Evolutionary conservation across 495 filamentous ascomycete genomes (phyloP), one percentile per base, ranked within the genome.

Genomic region (Penicillium egyptiacum): DNA sequence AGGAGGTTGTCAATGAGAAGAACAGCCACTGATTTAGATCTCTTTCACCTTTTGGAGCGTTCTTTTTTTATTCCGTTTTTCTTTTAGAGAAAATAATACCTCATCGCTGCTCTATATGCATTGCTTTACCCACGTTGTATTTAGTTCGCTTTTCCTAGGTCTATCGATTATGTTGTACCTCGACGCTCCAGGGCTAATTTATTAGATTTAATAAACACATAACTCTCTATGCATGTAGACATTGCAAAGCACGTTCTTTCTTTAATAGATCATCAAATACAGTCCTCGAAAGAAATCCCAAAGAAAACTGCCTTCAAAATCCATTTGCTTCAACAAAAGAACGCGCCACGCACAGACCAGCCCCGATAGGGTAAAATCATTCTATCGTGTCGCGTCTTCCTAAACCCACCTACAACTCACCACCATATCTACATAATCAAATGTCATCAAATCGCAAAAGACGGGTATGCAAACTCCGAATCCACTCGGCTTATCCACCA

Each of bases 1-100:
- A 86, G 73, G 77, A 84, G 46, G 66, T 71, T 16, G 74, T 80
- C 11, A 75, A 78, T 43, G 79, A 87, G 59, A 86, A 86, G 70
- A 69, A 69, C 53, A 70, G 68, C 44, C 61, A 72, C 45, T 69
- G 64, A 49, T 58, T 53, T 56, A 59, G 39, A 56, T 16, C 44
- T 42, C n/a, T 55, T 45, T 55, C 17, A 6, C 7, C 45, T 30
- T 52, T 49, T 31, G 42, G 16, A 33, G 40, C 54, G 23, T 62
- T 57, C 51, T 17, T 49, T 53, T 44, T 52, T 45, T 53, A 20
- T 40, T 43, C 19, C n/a, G n/a, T 57, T 26, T 31, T 7, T 37
- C 54, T 59, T 31, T 43, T 68, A 66, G 63, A 69, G 56, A 69
- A 68, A 66, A 68, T 60, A 65, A 67, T 63, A 57, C 61, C 60